Evolutionary conservation across 192 early-diverging fungal species (phyloP).

Genomic region (Spinellus fusiger): DNA sequence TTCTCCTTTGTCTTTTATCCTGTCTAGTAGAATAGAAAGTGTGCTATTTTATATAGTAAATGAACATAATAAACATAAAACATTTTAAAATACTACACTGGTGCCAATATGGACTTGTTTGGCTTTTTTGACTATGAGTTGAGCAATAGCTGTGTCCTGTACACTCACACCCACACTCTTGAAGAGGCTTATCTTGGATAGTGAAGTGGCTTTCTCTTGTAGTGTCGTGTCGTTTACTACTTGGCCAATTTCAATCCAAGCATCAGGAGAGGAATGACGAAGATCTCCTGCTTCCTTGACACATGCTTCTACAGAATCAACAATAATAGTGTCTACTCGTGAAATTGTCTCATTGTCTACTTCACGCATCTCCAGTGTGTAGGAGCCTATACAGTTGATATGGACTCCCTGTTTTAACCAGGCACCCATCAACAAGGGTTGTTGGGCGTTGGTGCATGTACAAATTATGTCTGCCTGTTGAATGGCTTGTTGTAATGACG

Average conservation of each 20-base stretch:
- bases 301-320: constrained; percentile 37
- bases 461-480: constrained; percentile 42
- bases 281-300: constrained; percentile 44
- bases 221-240: constrained; percentile 1
- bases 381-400: constrained; percentile 48
- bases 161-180: constrained; percentile 52
- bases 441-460: constrained; percentile 43
- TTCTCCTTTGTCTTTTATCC: neutral
- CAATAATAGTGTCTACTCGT: constrained; percentile 28
- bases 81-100: constrained; percentile 28
- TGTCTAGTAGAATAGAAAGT: neutral
- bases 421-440: constrained; percentile 36
- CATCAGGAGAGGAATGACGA: constrained; percentile 29
- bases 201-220: neutral
- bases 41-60: constrained; percentile 7
- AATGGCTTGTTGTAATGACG: constrained; percentile 24
- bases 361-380: constrained; percentile 43
- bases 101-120: constrained; percentile 33
- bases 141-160: constrained; percentile 48
- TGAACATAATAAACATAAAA: neutral
- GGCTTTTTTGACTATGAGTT: constrained; percentile 33
- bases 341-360: constrained; percentile 36
- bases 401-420: constrained; percentile 38
- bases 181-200: constrained; percentile 29
- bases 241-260: constrained; percentile 30